Evolutionary conservation across 345 rosid genomes (phyloP).

Genomic region (Hibiscus mutabilis): DNA sequence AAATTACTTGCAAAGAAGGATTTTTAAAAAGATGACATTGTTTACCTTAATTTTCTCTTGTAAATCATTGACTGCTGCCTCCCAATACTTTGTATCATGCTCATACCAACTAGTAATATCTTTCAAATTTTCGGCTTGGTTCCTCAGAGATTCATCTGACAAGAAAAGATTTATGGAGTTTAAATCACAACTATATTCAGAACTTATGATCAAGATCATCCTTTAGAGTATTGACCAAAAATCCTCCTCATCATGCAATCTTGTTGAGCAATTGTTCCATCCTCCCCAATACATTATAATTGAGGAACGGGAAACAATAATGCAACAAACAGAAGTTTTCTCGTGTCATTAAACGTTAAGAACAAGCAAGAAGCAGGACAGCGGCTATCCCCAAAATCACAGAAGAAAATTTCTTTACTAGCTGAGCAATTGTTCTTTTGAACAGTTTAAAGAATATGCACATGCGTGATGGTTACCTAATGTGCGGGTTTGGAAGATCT

Average conservation of each 20-base stretch:
- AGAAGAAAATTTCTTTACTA: not conserved
- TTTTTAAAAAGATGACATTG: conserved; percentile 3
- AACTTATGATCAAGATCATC: not conserved
- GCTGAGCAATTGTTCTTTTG: not conserved
- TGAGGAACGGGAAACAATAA: too few species aligned
- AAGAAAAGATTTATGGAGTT: conserved; percentile 4
- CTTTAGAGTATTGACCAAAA: not conserved
- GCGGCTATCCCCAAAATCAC: too few species aligned
- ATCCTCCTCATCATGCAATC: not conserved
- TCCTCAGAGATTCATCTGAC: conserved; percentile 60
- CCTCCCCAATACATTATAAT: too few species aligned
- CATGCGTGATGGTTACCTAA: conserved; percentile 45
- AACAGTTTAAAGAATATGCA: not conserved
- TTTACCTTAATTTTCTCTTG: conserved; percentile 64
- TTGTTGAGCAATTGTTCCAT: too few species aligned
- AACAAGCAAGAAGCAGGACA: too few species aligned
- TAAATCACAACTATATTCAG: not conserved
- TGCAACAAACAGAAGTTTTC: too few species aligned
- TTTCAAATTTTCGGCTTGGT: conserved; percentile 60
- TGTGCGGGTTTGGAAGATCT: conserved; percentile 54
- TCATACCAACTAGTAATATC: conserved; percentile 48
- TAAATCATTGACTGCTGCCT: conserved; percentile 37
- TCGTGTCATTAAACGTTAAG: too few species aligned
- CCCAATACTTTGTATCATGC: conserved; percentile 53
- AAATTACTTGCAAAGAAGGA: conserved; percentile 3